Conservation (phyloP, 108 stramenopile species). For the Stephanodiscus minutulus region DNA sequence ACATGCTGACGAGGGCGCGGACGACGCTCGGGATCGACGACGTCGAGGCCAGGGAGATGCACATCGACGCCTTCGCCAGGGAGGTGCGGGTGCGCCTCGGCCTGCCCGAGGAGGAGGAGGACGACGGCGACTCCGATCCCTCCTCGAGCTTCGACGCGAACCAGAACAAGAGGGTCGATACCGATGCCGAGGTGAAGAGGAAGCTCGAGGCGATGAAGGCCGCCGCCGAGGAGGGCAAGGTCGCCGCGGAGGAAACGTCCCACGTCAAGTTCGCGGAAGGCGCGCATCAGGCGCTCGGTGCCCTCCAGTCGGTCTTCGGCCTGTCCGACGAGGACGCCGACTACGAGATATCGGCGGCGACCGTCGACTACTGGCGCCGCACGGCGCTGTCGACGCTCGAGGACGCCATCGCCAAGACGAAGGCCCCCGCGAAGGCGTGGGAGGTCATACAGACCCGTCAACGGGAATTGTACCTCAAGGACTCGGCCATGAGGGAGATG, state of each 20-base stretch:
- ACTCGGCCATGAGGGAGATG: slow-evolving; percentile 55
- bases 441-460: slow-evolving; percentile 63
- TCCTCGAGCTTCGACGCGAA: slow-evolving; percentile 31
- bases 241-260: slow-evolving; percentile 34
- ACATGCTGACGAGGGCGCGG: slow-evolving; percentile 75
- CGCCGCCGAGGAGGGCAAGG: slow-evolving; percentile 24
- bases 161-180: slow-evolving; percentile 32
- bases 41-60: slow-evolving; percentile 69
- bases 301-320: slow-evolving; percentile 69
- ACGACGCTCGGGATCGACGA: slow-evolving; percentile 75
- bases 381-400: slow-evolving; percentile 66
- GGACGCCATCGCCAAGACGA: slow-evolving; percentile 53
- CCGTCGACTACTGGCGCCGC: slow-evolving; percentile 64
- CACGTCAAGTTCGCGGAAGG: slow-evolving; percentile 67
- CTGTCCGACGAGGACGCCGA: slow-evolving; percentile 65
- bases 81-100: slow-evolving; percentile 74
- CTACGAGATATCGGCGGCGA: slow-evolving; percentile 66
- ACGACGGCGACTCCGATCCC: slow-evolving; percentile 36
- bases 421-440: slow-evolving; percentile 69
- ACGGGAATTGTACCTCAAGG: slow-evolving; percentile 68
- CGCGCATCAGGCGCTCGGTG: slow-evolving; percentile 62
- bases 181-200: slow-evolving; percentile 21
- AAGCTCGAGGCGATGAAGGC: slow-evolving; percentile 30
- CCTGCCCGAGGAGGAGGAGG: slow-evolving; percentile 46
- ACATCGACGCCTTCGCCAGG: slow-evolving; percentile 66